Conservation (phyloP, 2,329 filamentous ascomycete species). For the Aspergillus sp. region DNA sequence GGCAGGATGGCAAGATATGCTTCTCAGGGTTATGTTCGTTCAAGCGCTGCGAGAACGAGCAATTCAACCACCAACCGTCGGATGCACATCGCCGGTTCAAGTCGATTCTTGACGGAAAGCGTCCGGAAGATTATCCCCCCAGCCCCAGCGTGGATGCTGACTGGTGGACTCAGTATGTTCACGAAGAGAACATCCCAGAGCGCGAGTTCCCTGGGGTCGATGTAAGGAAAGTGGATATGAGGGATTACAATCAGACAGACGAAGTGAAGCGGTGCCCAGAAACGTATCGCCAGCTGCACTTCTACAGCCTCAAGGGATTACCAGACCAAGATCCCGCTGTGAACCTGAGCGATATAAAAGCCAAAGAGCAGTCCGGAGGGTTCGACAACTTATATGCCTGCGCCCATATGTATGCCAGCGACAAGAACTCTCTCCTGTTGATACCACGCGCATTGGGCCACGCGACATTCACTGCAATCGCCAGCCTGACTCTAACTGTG, state of each 20-base stretch:
- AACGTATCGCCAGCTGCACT: slow-evolving; percentile 35
- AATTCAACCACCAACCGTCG: slow-evolving; percentile 22
- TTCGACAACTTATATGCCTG: slow-evolving; percentile 48
- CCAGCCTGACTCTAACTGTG: slow-evolving; percentile 40
- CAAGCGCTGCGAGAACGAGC: slow-evolving; percentile 34
- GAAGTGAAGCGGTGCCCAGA: slow-evolving; percentile 20
- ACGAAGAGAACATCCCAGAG: slow-evolving; percentile 18
- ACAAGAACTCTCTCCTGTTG: slow-evolving; percentile 46
- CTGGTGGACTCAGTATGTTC: slow-evolving; percentile 24
- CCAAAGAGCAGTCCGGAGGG: slow-evolving; percentile 21
- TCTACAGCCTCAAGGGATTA: slow-evolving; percentile 39
- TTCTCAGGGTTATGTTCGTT: slow-evolving; percentile 47
- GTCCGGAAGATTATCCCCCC: slow-evolving; percentile 23
- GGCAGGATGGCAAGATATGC: slow-evolving; percentile 40
- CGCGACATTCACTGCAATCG: slow-evolving; percentile 34
- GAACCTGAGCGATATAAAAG: slow-evolving; percentile 10
- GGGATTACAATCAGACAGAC: slow-evolving; percentile 32
- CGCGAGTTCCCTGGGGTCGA: slow-evolving; percentile 35
- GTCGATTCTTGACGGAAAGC: slow-evolving; percentile 19
- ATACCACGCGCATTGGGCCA: slow-evolving; percentile 42
- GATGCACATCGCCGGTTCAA: slow-evolving; percentile 21
- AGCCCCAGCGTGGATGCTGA: slow-evolving; percentile 28
- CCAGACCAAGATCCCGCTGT: slow-evolving; percentile 17
- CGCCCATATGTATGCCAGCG: slow-evolving; percentile 49
- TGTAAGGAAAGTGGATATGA: slow-evolving; percentile 46